Evolutionary conservation across 768 basidiomycete genomes (phyloP), one percentile per base, ranked within the genome.

Genomic region (Auricularia sp.): DNA sequence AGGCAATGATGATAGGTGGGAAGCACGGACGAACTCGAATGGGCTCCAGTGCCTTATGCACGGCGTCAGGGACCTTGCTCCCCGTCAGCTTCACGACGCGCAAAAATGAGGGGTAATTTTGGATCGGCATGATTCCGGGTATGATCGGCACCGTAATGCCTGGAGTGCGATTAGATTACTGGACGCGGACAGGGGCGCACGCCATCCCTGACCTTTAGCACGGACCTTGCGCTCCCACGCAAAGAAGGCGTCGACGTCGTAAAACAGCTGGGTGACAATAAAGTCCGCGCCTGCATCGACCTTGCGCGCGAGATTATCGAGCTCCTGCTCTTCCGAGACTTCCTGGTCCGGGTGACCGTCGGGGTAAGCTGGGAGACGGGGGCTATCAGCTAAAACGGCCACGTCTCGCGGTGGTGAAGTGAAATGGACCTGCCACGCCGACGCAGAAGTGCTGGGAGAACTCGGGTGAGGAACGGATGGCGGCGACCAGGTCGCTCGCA

Each of bases 121-220:
- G 97, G 64, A 99, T 93, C 0, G 97, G 96, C 94, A 98, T 97
- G 64, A 98, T 85, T 11, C 95, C 94, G 8, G 97, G 94, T 66
- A 99, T 88, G 69, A 99, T 85, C 0, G 97, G 96, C 1, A 94
- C 84, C 0, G 75, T 82, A 71, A 99, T 94, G 37, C 95, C 97
- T 95, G 70, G 54, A n/a, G 1, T 1, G 42, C 73, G 36, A 71
- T 67, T 13, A 63, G 29, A 62, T 37, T 11, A 62, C 29, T 39
- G 1, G 34, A n/a, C 45, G 35, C 54, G 54, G 61, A 36, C 21
- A 64, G 21, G 16, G 42, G 37, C 16, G 21, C 36, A 61, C 16
- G 61, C 36, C 33, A 10, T 24, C 37, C 58, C 82, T 45, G 66
- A 93, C 94, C 95, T 75, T 78, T 85, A 18, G 76, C 78, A 66